Evolutionary conservation across 2,329 filamentous ascomycete species (phyloP).

Genomic region (Aspergillus amoenus): DNA sequence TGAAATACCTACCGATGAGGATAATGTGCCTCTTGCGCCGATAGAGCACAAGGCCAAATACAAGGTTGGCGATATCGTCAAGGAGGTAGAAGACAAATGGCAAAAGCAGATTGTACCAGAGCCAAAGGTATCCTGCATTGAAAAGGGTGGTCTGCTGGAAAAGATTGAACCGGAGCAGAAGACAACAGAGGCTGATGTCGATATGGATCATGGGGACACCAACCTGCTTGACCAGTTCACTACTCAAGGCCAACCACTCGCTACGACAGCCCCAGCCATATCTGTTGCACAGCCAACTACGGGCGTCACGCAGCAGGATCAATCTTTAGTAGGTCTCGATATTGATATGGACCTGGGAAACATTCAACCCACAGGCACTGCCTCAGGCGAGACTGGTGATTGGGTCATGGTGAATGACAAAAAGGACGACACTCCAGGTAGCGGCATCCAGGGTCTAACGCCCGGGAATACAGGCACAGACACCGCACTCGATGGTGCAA

Average conservation of each 20-base stretch:
- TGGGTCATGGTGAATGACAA: conserved; percentile 75
- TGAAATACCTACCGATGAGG: conserved; percentile 34
- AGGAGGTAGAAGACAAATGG: conserved; percentile 70
- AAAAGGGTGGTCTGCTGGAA: conserved; percentile 74
- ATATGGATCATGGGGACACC: conserved; percentile 34
- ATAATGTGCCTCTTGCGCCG: conserved; percentile 35
- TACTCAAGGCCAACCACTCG: conserved; percentile 34
- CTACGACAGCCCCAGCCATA: not conserved
- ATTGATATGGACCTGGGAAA: conserved; percentile 57
- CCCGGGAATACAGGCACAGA: conserved; percentile 27
- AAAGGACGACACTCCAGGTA: conserved; percentile 37
- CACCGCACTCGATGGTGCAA: conserved; percentile 35
- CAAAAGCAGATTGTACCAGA: conserved; percentile 66
- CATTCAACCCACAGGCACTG: conserved; percentile 34
- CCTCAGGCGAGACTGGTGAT: conserved; percentile 58
- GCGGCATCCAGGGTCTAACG: conserved; percentile 25
- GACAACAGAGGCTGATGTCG: conserved; percentile 28
- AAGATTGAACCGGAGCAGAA: conserved; percentile 38
- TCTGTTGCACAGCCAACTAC: conserved; percentile 21
- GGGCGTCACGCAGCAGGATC: conserved; percentile 8
- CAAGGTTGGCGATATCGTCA: conserved; percentile 68
- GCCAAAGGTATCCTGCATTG: conserved; percentile 66
- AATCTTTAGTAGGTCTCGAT: conserved; percentile 27
- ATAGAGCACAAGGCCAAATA: conserved; percentile 44
- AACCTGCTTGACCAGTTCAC: conserved; percentile 46